Base-by-base conservation (phyloP, 2,329 filamentous ascomycete genomes). In the Beauveria brongniartii region DNA sequence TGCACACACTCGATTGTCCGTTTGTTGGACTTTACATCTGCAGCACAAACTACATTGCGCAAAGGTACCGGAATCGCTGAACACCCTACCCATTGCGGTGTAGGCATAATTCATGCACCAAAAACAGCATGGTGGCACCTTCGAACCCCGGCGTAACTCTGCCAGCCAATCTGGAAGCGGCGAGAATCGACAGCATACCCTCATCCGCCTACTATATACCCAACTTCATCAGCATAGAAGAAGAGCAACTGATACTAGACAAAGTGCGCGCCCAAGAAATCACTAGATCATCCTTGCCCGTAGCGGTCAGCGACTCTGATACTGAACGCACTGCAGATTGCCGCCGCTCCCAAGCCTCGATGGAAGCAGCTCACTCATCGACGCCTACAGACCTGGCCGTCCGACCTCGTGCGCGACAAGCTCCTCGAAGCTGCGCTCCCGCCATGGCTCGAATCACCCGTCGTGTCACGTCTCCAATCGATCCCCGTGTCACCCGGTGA, bases 281-380 rank as follows among this genome's bases (percentile, higher is more conserved):
- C 10, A 41, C 6, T 14, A 20, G 28, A 41, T 20, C 40, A 26
- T 12, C 12, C 16, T 28, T 26, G n/a, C 44, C 30, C 30, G 10
- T 12, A 6, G 9, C 18, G 14, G 10, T 10, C 7, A 40, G 30
- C 24, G 12, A 2, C 3, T 18, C 55, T 53, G 20, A 41, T 55
- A 53, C n/a, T 44, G 52, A 34, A 3, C 16, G 24, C 65, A 56
- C 61, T n/a, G 55, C 67, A 80, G 81, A 83, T 88, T 67, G 76
- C 78, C 56, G 78, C 82, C 50, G 86, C 85, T 1, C 88, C 90
- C 28, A 87, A 86, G 64, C 87, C 89, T 28, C 83, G 87, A 71
- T 99, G 94, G 93, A 92, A 91, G 64, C 82, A 88, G 55, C 87
- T 99, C 60, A 85, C 88, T n/a, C 91, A 92, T 72, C 89, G 94